Evolutionary conservation across 2,329 filamentous ascomycete species (phyloP).

Genomic region (Curvularia eragrostidis): DNA sequence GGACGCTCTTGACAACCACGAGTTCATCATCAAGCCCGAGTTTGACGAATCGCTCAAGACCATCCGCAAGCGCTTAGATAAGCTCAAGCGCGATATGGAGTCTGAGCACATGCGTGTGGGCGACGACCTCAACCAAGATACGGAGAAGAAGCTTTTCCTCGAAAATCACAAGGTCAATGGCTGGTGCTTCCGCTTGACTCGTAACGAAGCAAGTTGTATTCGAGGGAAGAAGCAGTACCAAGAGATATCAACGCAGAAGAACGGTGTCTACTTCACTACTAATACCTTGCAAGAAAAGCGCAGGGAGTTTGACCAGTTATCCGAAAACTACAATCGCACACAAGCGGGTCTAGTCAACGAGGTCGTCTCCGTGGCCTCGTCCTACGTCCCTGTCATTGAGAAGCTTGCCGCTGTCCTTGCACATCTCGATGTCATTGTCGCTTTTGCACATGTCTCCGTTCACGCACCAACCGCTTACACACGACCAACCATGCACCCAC

Average conservation of each 20-base stretch:
- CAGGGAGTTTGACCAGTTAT: constrained; percentile 91
- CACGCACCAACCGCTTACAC: constrained; percentile 93
- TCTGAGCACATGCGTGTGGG: constrained; percentile 79
- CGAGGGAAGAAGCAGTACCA: constrained; percentile 89
- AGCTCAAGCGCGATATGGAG: constrained; percentile 80
- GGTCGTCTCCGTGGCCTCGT: constrained; percentile 90
- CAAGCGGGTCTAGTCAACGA: constrained; percentile 90
- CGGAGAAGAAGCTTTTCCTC: constrained; percentile 98
- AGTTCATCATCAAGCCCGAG: constrained; percentile 98
- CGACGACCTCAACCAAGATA: constrained; percentile 83
- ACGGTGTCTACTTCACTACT: constrained; percentile 97
- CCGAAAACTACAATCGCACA: constrained; percentile 92
- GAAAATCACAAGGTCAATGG: constrained; percentile 96
- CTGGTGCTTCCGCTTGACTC: constrained; percentile 93
- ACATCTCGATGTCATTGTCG: constrained; percentile 93
- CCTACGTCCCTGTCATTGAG: constrained; percentile 92
- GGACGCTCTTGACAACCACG: constrained; percentile 92
- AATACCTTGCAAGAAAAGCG: constrained; percentile 78
- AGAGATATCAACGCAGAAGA: constrained; percentile 98
- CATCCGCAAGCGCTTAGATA: constrained; percentile 92
- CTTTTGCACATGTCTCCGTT: constrained; percentile 89
- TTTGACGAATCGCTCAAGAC: constrained; percentile 88
- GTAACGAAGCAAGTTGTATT: constrained; percentile 89
- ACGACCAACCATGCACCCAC: constrained; percentile 85
- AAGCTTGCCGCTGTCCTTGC: constrained; percentile 85